phyloP scores from a whole-genome alignment of 1,284 basidiomycete species.

The Ceratobasidium sp. region DNA sequence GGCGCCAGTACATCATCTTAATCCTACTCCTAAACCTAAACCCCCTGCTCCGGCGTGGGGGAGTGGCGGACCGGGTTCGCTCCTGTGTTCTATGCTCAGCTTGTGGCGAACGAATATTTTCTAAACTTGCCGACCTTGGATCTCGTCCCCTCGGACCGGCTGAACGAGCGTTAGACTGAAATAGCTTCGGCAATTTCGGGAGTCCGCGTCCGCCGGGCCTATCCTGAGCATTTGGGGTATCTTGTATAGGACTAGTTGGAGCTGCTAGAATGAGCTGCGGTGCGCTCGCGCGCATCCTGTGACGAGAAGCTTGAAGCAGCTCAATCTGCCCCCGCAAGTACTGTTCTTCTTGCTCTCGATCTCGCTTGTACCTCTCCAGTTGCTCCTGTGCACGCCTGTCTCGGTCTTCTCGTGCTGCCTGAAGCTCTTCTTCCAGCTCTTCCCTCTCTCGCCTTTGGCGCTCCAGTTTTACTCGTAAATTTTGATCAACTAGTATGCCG shows the following conservation, averaged over 20 bases:
- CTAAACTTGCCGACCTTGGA: neutral
- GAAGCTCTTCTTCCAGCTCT: constrained; percentile 39
- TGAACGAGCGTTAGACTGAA: neutral
- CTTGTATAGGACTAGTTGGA: neutral
- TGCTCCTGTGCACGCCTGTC: constrained; percentile 39
- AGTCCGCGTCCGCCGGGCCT: neutral
- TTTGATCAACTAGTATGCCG: constrained; percentile 27
- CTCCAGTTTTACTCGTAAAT: constrained; percentile 8
- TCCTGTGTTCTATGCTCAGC: constrained; percentile 11
- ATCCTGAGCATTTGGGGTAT: neutral
- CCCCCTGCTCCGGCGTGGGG: neutral
- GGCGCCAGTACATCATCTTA: constrained; percentile 20
- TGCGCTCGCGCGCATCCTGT: neutral
- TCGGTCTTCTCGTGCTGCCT: constrained; percentile 18
- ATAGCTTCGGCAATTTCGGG: neutral
- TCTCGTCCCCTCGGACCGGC: constrained; percentile 6
- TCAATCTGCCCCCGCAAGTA: constrained; percentile 2
- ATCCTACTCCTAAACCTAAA: neutral
- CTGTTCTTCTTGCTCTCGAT: constrained; percentile 20
- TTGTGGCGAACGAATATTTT: neutral
- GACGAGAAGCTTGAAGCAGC: constrained; percentile 9
- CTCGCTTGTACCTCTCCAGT: constrained; percentile 28
- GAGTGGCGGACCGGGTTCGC: constrained; percentile 7
- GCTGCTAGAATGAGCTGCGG: neutral
- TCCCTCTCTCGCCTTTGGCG: constrained; percentile 27